Evolutionary conservation across 2,329 filamentous ascomycete species (phyloP), one percentile per base, ranked within the genome.

Genomic region (Hypoxylon sp.): DNA sequence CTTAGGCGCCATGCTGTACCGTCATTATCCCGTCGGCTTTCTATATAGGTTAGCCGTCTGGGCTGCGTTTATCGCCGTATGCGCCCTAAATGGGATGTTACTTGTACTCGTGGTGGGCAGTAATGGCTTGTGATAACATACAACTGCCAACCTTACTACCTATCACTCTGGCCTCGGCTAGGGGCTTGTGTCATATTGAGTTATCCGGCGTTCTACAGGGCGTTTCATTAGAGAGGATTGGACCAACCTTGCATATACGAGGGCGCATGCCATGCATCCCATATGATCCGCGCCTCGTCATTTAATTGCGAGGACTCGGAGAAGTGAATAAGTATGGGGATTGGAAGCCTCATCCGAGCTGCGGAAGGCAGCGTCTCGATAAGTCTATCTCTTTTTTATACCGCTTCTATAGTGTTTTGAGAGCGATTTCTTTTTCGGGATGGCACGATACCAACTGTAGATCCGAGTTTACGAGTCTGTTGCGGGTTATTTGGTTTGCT

Each of bases 1-100:
- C 0, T 82, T 93, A 6, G 88, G 86, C 35, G 85, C 87, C 77
- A 85, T 88, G 70, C 77, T 90, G 11, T 85, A 86, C 56, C 83
- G 88, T 37, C 79, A 82, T 44, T 84, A 85, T 54, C 77, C 74
- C 13, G 73, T 87, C 7, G 75, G 82, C 2, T 75, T 84, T 59
- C 51, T 81, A 22, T 83, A 85, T 58, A 82, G 83, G 61, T 70
- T 84, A 5, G 78, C 83, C 13, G 82, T 85, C 3, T 80, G 82
- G 70, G 69, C 77, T 0, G 78, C 83, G 0, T 85, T 89, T 70
- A 70, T 81, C 0, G 75, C 78, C 0, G 79, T 86, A 4, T 87
- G 85, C 56, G 74, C 85, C 7, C 81, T 84, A 1, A 85, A 86
- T 64, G 86, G 85, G 8, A 82, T 85, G 30, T 72, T 90, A 51